These are phyloP conservation scores for Sicyos edulis DNA, from an alignment of 306 rosid species.

Conservation along the genomic window DNA sequence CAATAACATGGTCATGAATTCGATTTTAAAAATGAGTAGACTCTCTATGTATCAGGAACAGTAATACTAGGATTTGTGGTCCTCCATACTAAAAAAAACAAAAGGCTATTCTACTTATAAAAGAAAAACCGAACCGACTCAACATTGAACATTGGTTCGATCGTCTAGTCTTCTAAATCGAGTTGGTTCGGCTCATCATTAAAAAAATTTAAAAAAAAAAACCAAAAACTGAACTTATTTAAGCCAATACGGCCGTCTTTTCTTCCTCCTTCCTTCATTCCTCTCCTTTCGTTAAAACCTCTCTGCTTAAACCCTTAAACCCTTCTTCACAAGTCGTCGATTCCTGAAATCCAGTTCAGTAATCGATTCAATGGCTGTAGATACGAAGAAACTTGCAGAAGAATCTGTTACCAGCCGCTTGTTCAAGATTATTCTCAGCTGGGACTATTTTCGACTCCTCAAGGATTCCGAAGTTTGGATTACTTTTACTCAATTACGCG, in stretches of 20 bases:
- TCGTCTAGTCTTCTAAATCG: not conserved
- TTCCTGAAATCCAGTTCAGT: not conserved
- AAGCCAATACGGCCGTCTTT: not conserved
- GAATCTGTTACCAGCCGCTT: conserved; percentile 63
- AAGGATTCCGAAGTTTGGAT: conserved; percentile 37
- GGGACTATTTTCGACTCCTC: conserved; percentile 57
- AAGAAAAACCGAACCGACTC: no score
- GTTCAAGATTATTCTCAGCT: conserved; percentile 59
- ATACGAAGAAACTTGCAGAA: conserved; percentile 47
- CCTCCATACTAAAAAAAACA: no score
- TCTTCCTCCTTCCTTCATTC: not conserved
- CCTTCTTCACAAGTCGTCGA: conserved; percentile 2
- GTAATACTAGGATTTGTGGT: no score
- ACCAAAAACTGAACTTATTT: no score
- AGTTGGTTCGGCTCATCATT: not conserved
- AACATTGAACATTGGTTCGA: not conserved
- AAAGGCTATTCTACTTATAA: no score
- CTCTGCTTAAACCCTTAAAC: not conserved
- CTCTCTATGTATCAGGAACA: no score
- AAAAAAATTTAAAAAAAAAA: no score
- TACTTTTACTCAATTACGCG: not conserved
- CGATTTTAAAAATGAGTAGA: no score
- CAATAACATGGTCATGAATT: no score
- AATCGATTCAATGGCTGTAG: conserved; percentile 52
- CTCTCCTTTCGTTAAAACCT: not conserved